These are phyloP conservation scores for Fusarium verticillioides DNA, from an alignment of 2,329 filamentous ascomycete genomes.

Conservation along the genomic window DNA sequence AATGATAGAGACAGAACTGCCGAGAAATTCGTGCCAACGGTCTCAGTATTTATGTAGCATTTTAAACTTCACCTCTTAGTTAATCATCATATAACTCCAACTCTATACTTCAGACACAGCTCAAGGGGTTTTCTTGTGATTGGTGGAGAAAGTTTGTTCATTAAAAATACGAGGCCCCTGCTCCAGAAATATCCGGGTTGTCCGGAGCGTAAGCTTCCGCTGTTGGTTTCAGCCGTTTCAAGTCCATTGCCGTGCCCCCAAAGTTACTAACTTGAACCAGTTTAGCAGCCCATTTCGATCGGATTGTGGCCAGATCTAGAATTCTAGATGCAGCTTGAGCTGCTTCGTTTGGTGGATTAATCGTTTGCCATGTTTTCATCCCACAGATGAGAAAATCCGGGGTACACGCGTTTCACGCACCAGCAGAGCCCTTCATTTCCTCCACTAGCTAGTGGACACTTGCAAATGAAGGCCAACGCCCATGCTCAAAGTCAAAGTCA, in stretches of 20 bases:
- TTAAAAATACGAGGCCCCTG: background rate
- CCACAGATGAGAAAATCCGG: background rate
- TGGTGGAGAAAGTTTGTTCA: constrained; percentile 28
- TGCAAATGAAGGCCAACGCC: background rate
- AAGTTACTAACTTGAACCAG: background rate
- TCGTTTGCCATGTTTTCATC: background rate
- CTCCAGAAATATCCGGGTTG: background rate
- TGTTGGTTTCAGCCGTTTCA: constrained; percentile 33
- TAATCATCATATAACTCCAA: background rate
- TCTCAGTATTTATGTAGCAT: constrained; percentile 2
- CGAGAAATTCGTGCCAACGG: background rate
- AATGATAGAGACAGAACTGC: background rate
- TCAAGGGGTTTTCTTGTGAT: background rate
- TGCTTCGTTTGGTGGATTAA: constrained; percentile 4
- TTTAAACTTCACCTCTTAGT: background rate
- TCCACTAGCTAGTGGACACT: background rate
- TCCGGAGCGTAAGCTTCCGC: constrained; percentile 25
- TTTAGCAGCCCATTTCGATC: background rate
- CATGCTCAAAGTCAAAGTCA: background rate
- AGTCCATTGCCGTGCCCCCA: background rate
- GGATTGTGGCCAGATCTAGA: background rate
- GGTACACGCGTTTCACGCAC: background rate
- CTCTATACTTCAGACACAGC: background rate
- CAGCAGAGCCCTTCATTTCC: background rate
- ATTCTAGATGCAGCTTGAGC: background rate